Evolutionary conservation across 2,329 filamentous ascomycete genomes (phyloP).

Genomic region (Colletotrichum liaoningense): DNA sequence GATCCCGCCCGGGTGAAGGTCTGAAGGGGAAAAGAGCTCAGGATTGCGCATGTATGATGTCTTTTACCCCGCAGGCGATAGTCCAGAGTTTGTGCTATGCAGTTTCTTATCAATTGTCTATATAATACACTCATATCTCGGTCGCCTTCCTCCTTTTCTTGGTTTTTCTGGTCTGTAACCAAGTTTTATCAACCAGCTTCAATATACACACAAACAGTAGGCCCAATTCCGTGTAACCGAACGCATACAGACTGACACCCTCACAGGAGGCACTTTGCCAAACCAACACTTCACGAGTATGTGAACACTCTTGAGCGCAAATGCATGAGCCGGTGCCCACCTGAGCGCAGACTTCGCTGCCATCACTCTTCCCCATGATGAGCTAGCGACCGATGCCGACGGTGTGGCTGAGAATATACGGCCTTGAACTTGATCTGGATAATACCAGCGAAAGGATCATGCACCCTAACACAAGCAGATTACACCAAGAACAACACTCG

Average conservation of each 20-base stretch:
- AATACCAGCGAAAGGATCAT: conserved; percentile 99
- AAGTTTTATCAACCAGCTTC: neutral
- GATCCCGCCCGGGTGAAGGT: conserved; percentile 11
- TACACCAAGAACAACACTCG: neutral
- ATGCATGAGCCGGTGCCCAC: conserved; percentile 73
- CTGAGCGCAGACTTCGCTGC: conserved; percentile 35
- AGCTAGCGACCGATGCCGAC: conserved; percentile 44
- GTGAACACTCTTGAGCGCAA: conserved; percentile 12
- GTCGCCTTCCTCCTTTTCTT: too few species aligned
- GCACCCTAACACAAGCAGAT: conserved; percentile 53
- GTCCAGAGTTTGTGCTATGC: neutral
- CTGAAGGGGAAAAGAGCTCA: neutral
- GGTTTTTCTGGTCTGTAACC: neutral
- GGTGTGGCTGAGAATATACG: conserved; percentile 83
- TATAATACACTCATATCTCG: neutral
- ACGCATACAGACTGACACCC: conserved; percentile 20
- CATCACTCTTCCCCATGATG: conserved; percentile 19
- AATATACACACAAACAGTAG: conserved; percentile 18
- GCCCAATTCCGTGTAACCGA: neutral
- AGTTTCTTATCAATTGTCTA: conserved; percentile 16
- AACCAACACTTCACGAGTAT: conserved; percentile 12
- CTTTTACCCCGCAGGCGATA: conserved; percentile 33
- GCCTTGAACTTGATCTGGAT: conserved; percentile 96
- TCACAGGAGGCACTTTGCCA: conserved; percentile 15
- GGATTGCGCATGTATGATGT: conserved; percentile 5